A percentile compares a stretch with the other conserved stretches of the same genome.
Evolutionary conservation across 257 asterid species (phyloP).

Genomic region (Rauvolfia tetraphylla): DNA sequence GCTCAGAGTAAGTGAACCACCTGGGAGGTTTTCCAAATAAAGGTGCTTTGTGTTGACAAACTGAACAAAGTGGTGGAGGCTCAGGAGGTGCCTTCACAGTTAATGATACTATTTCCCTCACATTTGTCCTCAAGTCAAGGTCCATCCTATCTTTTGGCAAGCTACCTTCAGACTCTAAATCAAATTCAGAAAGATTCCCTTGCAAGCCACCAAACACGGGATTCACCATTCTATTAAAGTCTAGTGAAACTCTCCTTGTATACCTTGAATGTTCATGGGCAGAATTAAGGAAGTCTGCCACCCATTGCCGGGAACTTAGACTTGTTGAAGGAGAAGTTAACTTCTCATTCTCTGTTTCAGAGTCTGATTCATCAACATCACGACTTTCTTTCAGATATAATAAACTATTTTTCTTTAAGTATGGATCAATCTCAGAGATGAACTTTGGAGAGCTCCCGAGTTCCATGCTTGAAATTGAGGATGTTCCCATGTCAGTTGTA

Average conservation of each 20-base stretch:
- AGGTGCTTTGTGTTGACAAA: constrained; percentile 75
- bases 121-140: constrained; percentile 30
- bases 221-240: constrained; percentile 28
- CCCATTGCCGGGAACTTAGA: constrained; percentile 49
- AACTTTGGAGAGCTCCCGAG: constrained; percentile 38
- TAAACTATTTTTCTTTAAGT: constrained; percentile 34
- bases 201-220: constrained; percentile 21
- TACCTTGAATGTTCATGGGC: constrained; percentile 42
- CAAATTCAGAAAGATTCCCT: constrained; percentile 19
- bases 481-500: constrained; percentile 34
- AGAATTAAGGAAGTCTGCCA: constrained; percentile 47
- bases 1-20: constrained; percentile 68
- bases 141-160: constrained; percentile 16
- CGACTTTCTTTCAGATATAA: constrained; percentile 18
- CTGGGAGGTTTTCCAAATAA: constrained; percentile 66
- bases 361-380: constrained; percentile 40
- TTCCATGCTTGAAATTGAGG: constrained; percentile 60
- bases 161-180: constrained; percentile 18
- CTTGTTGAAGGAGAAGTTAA: constrained; percentile 50
- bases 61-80: constrained; percentile 86
- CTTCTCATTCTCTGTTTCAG: constrained; percentile 57
- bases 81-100: constrained; percentile 42
- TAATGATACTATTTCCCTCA: constrained; percentile 55
- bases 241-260: constrained; percentile 28
- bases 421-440: constrained; percentile 48